Evolutionary conservation across 352 stramenopile species (phyloP).

Genomic region (Phytophthora colocasiae): DNA sequence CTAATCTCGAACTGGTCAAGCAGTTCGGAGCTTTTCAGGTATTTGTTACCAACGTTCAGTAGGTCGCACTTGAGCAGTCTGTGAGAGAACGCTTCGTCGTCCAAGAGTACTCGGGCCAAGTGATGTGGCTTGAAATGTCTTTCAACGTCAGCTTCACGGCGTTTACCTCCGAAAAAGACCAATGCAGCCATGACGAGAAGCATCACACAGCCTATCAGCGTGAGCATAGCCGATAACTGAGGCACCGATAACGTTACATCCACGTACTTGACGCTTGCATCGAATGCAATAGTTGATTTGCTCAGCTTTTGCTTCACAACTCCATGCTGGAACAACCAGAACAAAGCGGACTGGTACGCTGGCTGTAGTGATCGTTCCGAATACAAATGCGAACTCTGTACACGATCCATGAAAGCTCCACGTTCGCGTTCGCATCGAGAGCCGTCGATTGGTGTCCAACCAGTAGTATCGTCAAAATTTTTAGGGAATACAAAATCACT

Average conservation of each 20-base stretch:
- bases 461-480: constrained; percentile 45
- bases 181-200: constrained; percentile 48
- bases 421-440: constrained; percentile 55
- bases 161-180: constrained; percentile 52
- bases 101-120: constrained; percentile 51
- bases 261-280: constrained; percentile 29
- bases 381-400: constrained; percentile 55
- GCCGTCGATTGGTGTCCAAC: constrained; percentile 42
- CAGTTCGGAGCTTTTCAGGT: constrained; percentile 59
- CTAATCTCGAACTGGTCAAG: constrained; percentile 68
- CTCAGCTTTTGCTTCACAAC: constrained; percentile 38
- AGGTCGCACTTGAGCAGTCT: constrained; percentile 56
- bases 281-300: constrained; percentile 38
- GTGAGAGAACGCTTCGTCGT: constrained; percentile 45
- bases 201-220: constrained; percentile 44
- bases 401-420: constrained; percentile 46
- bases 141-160: constrained; percentile 51
- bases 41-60: constrained; percentile 56
- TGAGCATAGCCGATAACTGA: constrained; percentile 43
- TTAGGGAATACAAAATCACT: constrained; percentile 61
- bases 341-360: constrained; percentile 54
- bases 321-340: constrained; percentile 64
- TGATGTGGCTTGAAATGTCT: constrained; percentile 54
- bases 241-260: constrained; percentile 51
- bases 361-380: constrained; percentile 56